A percentile compares a stretch with the other conserved stretches of the same genome.
Conservation (phyloP, 2,329 filamentous ascomycete genomes). For the Mycogone perniciosa region DNA sequence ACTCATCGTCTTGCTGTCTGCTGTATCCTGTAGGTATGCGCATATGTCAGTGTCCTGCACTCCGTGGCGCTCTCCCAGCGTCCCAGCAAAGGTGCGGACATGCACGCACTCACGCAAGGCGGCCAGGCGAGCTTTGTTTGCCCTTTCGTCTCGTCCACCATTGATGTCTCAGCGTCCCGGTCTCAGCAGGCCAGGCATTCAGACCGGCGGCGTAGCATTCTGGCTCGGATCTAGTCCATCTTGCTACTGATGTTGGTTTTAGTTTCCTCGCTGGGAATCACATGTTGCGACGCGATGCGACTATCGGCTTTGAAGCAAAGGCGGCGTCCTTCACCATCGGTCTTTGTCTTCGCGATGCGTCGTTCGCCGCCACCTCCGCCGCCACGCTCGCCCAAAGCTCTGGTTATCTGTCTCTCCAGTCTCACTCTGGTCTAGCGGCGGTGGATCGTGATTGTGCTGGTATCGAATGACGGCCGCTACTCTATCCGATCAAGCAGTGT, state of each 20-base stretch:
- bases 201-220: not conserved
- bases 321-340: not conserved
- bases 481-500: not conserved
- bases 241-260: constrained; percentile 4
- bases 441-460: not conserved
- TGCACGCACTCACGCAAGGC: not conserved
- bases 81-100: not conserved
- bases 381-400: not conserved
- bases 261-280: not conserved
- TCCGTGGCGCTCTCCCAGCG: no score
- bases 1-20: no score
- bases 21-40: no score
- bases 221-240: not conserved
- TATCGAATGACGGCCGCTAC: not conserved
- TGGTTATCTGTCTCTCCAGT: not conserved
- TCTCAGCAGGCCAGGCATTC: constrained; percentile 6
- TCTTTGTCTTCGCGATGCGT: not conserved
- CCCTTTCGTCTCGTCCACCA: no score
- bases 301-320: not conserved
- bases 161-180: not conserved
- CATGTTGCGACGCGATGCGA: not conserved
- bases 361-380: not conserved
- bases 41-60: no score
- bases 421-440: not conserved
- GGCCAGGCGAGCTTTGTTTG: no score